Conservation (phyloP, 2,329 filamentous ascomycete genomes). For the Byssoonygena ceratinophila region DNA sequence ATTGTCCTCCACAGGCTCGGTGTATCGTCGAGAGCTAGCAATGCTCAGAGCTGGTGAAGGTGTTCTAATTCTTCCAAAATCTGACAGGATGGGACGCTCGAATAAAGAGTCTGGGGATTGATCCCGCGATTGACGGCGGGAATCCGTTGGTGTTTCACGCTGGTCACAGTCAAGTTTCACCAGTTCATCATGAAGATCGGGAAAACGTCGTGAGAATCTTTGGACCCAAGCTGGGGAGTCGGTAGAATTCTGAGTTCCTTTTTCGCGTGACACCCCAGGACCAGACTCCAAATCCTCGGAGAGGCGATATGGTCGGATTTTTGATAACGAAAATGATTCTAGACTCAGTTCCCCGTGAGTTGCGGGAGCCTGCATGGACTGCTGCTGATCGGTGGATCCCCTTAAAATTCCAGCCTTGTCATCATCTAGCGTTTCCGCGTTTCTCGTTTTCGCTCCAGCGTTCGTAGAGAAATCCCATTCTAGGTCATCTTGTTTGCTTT, state of each 20-base stretch:
- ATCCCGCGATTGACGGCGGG: not conserved
- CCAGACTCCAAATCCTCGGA: not conserved
- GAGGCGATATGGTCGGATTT: not conserved
- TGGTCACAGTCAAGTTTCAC: not conserved
- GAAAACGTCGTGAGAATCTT: conserved; percentile 5
- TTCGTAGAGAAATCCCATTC: not conserved
- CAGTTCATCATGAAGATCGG: conserved; percentile 8
- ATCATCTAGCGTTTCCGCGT: not conserved
- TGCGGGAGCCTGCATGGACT: not conserved
- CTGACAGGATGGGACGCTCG: not conserved
- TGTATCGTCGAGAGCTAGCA: conserved; percentile 1
- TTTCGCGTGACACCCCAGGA: not conserved
- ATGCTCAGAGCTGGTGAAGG: conserved; percentile 4
- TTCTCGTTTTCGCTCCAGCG: not conserved
- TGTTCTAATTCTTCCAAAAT: not conserved
- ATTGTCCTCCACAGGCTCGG: not conserved
- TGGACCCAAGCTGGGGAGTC: conserved; percentile 3
- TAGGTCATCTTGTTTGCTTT: not conserved
- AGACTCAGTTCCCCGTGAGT: not conserved
- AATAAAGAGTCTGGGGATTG: conserved; percentile 7
- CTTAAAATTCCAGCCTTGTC: not conserved
- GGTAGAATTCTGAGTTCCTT: not conserved
- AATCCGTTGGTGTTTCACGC: not conserved
- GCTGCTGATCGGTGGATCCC: not conserved
- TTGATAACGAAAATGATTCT: not conserved